Evolutionary conservation across 768 basidiomycete species (phyloP).

Genomic region (Lactarius hengduanensis): DNA sequence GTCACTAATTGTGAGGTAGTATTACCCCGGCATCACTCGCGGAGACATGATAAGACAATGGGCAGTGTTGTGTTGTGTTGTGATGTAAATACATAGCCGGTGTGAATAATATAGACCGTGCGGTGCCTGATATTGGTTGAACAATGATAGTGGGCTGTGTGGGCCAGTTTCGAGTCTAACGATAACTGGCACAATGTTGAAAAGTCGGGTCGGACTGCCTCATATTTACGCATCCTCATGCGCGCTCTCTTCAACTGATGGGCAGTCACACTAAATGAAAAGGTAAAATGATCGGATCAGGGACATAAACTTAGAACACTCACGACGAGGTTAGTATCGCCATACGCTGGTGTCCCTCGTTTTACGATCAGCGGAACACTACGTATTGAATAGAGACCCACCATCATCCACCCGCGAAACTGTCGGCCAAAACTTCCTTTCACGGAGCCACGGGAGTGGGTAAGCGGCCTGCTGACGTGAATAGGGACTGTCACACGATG

Average conservation of each 20-base stretch:
- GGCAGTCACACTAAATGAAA: slow-evolving; percentile 72
- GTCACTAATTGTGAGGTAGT: neutral
- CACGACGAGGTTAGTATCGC: slow-evolving; percentile 87
- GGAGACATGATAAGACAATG: neutral
- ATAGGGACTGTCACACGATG: slow-evolving; percentile 62
- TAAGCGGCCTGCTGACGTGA: slow-evolving; percentile 89
- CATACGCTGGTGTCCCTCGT: slow-evolving; percentile 61
- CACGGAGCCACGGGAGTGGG: slow-evolving; percentile 75
- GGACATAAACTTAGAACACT: slow-evolving; percentile 37
- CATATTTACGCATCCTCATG: slow-evolving; percentile 34
- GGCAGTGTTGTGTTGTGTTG: neutral
- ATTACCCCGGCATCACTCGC: neutral
- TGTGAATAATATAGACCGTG: neutral
- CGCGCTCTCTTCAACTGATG: slow-evolving; percentile 77
- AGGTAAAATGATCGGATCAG: slow-evolving; percentile 15
- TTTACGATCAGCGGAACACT: slow-evolving; percentile 17
- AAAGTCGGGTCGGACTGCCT: slow-evolving; percentile 20
- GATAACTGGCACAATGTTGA: slow-evolving; percentile 36
- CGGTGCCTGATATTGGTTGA: slow-evolving; percentile 58
- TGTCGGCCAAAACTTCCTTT: slow-evolving; percentile 97
- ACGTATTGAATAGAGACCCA: slow-evolving; percentile 40
- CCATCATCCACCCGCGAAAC: slow-evolving; percentile 93
- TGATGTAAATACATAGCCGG: slow-evolving; percentile 32
- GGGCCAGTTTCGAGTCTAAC: slow-evolving; percentile 53
- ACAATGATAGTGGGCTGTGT: slow-evolving; percentile 39